phyloP scores from a whole-genome alignment of 768 basidiomycete species.

The Mycena vulgaris region DNA sequence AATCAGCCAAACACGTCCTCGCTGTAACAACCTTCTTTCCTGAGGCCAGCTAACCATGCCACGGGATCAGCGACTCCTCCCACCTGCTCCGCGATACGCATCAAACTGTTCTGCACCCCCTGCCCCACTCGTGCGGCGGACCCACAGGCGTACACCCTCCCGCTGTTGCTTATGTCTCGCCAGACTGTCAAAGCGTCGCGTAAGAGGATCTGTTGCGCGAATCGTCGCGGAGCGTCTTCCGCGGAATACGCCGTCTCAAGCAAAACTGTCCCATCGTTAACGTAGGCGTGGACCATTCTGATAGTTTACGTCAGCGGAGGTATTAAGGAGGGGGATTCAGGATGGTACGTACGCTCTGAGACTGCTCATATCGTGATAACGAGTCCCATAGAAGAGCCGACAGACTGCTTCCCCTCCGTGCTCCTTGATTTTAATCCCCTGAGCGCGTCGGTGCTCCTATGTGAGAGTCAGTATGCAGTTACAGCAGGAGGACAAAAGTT shows the following conservation, averaged over 20 bases:
- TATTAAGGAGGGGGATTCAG: background rate
- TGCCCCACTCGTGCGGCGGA: slow-evolving; percentile 17
- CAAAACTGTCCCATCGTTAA: slow-evolving; percentile 26
- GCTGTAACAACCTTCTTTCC: slow-evolving; percentile 31
- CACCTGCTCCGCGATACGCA: slow-evolving; percentile 27
- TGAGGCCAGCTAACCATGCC: slow-evolving; percentile 23
- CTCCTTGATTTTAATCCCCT: slow-evolving; percentile 26
- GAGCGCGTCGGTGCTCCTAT: slow-evolving; percentile 28
- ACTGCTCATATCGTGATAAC: slow-evolving; percentile 15
- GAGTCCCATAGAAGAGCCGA: slow-evolving; percentile 31
- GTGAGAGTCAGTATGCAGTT: background rate
- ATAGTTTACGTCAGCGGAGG: background rate
- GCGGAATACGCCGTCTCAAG: slow-evolving; percentile 32
- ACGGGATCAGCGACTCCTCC: slow-evolving; percentile 22
- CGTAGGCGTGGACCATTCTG: slow-evolving; percentile 17
- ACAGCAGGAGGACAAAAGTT: too few species aligned
- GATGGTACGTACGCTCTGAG: background rate
- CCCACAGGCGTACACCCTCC: slow-evolving; percentile 24
- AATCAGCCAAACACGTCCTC: slow-evolving; percentile 35
- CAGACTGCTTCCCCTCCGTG: slow-evolving; percentile 17
- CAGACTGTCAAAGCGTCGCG: slow-evolving; percentile 33
- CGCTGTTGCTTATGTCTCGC: slow-evolving; percentile 29
- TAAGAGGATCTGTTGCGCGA: slow-evolving; percentile 31
- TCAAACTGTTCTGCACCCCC: slow-evolving; percentile 27
- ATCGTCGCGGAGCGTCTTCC: slow-evolving; percentile 22